Percentiles rank a stretch among this genome's conserved stretches.
Conservation (phyloP, 2,329 filamentous ascomycete species). For the Colletotrichum cordylinicola region DNA sequence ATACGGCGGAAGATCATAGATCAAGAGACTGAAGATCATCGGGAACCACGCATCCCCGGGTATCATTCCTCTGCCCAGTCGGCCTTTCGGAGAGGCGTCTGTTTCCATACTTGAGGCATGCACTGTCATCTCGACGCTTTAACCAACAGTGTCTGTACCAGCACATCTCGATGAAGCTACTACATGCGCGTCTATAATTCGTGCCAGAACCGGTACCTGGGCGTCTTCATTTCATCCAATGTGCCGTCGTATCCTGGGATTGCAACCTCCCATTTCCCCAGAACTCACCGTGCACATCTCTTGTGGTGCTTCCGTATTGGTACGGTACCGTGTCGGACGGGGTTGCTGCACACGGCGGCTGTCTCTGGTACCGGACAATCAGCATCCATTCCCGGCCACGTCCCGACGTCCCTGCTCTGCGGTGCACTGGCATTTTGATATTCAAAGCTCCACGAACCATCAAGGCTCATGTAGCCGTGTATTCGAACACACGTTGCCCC, state of each 20-base stretch:
- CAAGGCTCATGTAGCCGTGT: background rate
- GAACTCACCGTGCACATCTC: background rate
- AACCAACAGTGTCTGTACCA: background rate
- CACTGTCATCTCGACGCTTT: conserved; percentile 5
- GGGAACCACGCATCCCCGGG: background rate
- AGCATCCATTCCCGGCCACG: background rate
- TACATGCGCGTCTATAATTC: background rate
- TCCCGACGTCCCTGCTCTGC: background rate
- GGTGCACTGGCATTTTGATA: conserved; percentile 1
- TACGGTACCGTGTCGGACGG: background rate
- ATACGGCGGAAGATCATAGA: conserved; percentile 12
- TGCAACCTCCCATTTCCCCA: background rate
- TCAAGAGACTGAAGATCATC: background rate
- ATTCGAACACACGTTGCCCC: background rate
- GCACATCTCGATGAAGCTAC: background rate
- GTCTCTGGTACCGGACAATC: background rate
- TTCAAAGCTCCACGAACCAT: background rate
- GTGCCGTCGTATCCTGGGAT: background rate
- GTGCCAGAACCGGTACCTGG: background rate
- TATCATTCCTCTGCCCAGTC: conserved; percentile 4
- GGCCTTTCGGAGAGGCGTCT: background rate
- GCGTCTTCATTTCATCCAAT: conserved; percentile 1
- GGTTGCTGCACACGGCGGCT: background rate
- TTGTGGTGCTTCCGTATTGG: background rate
- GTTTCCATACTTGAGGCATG: background rate